Evolutionary conservation across 108 stramenopile species (phyloP).

Genomic region (Bacterosira constricta): DNA sequence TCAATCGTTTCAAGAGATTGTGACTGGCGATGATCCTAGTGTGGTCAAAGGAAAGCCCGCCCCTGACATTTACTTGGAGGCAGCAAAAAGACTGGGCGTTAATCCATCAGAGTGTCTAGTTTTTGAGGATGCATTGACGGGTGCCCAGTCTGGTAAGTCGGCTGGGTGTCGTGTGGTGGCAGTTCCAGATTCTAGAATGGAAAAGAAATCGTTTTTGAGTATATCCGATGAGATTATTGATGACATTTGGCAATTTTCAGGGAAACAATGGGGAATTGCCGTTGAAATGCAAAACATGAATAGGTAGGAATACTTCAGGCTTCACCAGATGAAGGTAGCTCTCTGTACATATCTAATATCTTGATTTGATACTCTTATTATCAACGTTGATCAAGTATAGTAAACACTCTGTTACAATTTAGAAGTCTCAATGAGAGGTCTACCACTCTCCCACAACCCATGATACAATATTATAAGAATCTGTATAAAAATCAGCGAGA

Average conservation of each 20-base stretch:
- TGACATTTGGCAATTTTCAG: conserved; percentile 66
- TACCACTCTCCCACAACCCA: too few species aligned
- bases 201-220: conserved; percentile 50
- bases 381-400: too few species aligned
- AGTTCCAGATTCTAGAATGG: conserved; percentile 74
- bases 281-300: conserved; percentile 15
- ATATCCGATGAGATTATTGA: conserved; percentile 67
- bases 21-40: conserved; percentile 71
- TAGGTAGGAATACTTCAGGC: not conserved
- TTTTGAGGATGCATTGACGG: conserved; percentile 82
- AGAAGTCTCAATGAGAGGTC: too few species aligned
- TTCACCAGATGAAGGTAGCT: too few species aligned
- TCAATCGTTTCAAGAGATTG: conserved; percentile 56
- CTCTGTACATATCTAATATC: not conserved
- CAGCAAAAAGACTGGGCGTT: conserved; percentile 58
- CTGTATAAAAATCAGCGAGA: too few species aligned
- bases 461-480: too few species aligned
- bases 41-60: conserved; percentile 81
- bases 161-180: conserved; percentile 78
- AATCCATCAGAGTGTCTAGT: conserved; percentile 79
- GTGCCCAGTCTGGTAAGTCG: conserved; percentile 62
- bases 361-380: not conserved
- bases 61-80: conserved; percentile 84
- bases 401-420: too few species aligned
- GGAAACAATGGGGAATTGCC: conserved; percentile 55